Evolutionary conservation across 805 yeast genomes (phyloP), one percentile per base, ranked within the genome.

Genomic region (Allodekkera sacchari): DNA sequence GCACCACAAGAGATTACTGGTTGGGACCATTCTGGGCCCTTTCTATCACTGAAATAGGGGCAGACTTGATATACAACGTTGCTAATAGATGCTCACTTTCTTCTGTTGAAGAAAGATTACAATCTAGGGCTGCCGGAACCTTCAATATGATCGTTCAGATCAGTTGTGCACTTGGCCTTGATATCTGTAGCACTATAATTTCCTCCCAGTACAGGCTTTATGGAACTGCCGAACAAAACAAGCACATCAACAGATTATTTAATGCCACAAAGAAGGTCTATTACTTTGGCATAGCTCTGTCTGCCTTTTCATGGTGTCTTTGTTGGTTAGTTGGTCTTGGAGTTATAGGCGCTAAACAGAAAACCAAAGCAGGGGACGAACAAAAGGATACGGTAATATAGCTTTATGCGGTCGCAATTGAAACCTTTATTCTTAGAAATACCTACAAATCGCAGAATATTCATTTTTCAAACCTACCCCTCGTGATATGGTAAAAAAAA

Each of bases 111-210:
- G 43, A 45, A 22, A 34, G 47, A 11, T 44, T 61, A 15, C 72
- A 66, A 35, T 57, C 67, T 28, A 44, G 68, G 9, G 74, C 72
- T 4, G 68, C 68, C 4, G 72, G 73, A 11, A 52, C 67, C 4
- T 67, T 68, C 41, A 68, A 64, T 38, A 68, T 72, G 1, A 48
- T 60, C 22, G 39, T 56, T 18, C 70, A 66, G 34, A 36, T 68
- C 18, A 50, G 66, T 25, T 52, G 61, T 1, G 48, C 68, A 4
- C 49, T 68, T 5, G 70, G 70, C 1, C 47, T 67, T 4, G 66
- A 68, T 16, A 40, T 65, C 2, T 50, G 66, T 2, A 48, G 63
- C n/a, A 62, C 71, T 0, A 50, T 67, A 27, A 53, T 63, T 13
- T 36, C 54, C n/a, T 45, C 65, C 3, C 51, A 46, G 22, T 50